These are phyloP conservation scores for Aegilops tauschii DNA, from an alignment of 176 grass and related monocot genomes.

Conservation along the genomic window DNA sequence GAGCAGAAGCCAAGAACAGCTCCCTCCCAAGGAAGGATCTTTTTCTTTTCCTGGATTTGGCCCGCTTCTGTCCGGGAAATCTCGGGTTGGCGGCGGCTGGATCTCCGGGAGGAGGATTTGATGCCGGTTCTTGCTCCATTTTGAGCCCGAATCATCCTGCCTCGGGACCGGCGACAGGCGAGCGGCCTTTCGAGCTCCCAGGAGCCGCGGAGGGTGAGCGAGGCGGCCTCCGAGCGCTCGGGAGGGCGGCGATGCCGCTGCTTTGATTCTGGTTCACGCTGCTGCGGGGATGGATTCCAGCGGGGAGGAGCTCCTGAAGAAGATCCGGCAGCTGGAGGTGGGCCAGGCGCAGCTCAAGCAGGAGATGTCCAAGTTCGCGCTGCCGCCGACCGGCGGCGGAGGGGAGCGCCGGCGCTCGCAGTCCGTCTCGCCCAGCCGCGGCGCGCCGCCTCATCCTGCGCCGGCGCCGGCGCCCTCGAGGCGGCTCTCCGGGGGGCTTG, in stretches of 20 bases:
- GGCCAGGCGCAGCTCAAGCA: constrained; percentile 78
- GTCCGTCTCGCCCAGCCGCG: constrained; percentile 69
- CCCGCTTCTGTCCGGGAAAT: constrained; percentile 8
- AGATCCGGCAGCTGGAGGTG: constrained; percentile 72
- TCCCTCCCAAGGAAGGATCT: constrained; percentile 30
- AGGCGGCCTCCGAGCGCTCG: background rate
- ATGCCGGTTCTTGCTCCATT: constrained; percentile 12
- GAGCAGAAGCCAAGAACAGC: constrained; percentile 28
- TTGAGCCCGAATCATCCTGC: constrained; percentile 38
- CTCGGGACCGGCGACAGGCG: background rate
- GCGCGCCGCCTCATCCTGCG: background rate
- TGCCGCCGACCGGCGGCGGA: background rate
- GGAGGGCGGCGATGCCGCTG: constrained; percentile 10
- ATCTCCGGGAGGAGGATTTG: constrained; percentile 3
- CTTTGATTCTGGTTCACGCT: background rate
- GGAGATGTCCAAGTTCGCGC: constrained; percentile 70
- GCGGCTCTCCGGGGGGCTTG: constrained; percentile 25
- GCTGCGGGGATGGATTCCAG: constrained; percentile 46
- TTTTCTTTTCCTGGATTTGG: constrained; percentile 16
- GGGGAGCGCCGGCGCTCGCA: constrained; percentile 54
- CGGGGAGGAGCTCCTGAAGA: constrained; percentile 75
- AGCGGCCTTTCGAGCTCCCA: constrained; percentile 33
- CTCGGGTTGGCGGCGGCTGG: background rate
- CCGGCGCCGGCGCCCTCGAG: background rate
- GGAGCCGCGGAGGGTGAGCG: background rate